Conservation (phyloP, 2,329 filamentous ascomycete genomes). For the Phyllosticta citrichinensis region DNA sequence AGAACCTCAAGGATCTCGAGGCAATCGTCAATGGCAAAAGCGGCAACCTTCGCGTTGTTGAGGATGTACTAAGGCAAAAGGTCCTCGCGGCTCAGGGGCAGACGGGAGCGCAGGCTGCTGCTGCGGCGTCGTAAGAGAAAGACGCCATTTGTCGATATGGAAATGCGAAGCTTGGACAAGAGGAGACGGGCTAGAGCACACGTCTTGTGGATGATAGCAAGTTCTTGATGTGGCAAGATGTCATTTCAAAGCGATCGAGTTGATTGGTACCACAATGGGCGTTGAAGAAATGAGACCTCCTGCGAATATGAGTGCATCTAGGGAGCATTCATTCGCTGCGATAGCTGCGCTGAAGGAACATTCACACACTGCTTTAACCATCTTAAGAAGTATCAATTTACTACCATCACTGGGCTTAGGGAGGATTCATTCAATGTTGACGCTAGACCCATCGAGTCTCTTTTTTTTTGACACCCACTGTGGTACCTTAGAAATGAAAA, state of each 20-base stretch:
- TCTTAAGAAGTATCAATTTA: neutral
- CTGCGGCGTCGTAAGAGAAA: neutral
- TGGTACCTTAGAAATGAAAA: no score
- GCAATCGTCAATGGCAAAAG: conserved; percentile 66
- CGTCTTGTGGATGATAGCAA: neutral
- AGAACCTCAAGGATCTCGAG: conserved; percentile 58
- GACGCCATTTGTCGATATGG: neutral
- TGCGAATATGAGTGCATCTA: no score
- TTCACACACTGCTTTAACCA: no score
- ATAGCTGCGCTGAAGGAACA: no score
- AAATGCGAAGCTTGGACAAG: neutral
- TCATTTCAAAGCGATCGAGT: no score
- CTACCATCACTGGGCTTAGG: no score
- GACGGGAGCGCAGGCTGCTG: neutral
- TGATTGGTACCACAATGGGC: no score
- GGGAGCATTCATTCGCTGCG: no score
- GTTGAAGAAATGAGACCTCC: no score
- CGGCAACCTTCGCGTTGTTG: conserved; percentile 72
- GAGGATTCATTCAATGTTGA: no score
- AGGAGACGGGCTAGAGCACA: neutral
- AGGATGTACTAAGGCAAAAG: conserved; percentile 49
- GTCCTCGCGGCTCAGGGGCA: conserved; percentile 8
- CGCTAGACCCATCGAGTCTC: no score
- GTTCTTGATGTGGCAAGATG: neutral
- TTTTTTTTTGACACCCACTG: no score